Evolutionary conservation across 2,329 filamentous ascomycete species (phyloP).

Genomic region (Trichoderma afroharzianum): DNA sequence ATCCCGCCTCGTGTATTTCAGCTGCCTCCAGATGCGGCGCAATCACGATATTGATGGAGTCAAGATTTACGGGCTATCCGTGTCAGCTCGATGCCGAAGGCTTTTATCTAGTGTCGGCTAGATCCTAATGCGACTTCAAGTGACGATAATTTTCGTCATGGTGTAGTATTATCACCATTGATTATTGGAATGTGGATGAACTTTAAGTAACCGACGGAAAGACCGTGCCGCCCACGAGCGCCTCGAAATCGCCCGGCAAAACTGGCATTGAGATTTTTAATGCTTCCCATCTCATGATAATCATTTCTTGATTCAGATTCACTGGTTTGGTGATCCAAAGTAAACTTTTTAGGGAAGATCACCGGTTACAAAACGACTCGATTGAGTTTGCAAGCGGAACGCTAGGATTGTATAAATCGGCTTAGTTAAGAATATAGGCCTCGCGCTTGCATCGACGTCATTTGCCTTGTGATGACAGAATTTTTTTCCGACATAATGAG

Average conservation of each 20-base stretch:
- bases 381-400: background rate
- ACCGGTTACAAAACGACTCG: background rate
- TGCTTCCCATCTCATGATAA: background rate
- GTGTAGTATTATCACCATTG: background rate
- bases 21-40: background rate
- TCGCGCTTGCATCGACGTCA: background rate
- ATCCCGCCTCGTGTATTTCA: background rate
- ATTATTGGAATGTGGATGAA: background rate
- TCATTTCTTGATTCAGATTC: background rate
- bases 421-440: background rate
- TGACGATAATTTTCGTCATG: constrained; percentile 1
- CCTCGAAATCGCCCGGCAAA: background rate
- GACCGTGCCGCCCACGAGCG: background rate
- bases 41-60: background rate
- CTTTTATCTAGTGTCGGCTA: background rate
- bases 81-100: background rate
- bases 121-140: background rate
- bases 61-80: background rate
- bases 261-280: background rate
- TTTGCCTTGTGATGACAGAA: background rate
- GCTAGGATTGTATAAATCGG: background rate
- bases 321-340: background rate
- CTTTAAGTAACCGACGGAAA: background rate
- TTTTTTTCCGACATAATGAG: background rate
- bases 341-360: background rate